Evolutionary conservation across 805 yeast species (phyloP), one percentile per base, ranked within the genome.

Genomic region (Candida verbasci): DNA sequence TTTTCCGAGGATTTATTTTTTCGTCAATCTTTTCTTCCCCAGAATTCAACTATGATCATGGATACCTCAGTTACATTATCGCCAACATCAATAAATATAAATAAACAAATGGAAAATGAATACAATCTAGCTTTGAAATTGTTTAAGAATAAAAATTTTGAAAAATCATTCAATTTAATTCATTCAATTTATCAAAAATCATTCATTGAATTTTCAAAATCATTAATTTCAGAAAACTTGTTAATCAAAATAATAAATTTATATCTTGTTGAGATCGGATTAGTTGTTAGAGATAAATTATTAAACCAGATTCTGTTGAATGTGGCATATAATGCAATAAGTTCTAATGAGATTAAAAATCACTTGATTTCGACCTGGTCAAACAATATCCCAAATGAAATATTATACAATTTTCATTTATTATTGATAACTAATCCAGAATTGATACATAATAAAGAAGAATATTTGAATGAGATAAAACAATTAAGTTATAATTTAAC

Each of bases 101-200:
- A 39, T 25, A 34, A 34, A 34, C 24, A 41, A n/a, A 24, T 49
- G 17, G 50, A 48, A 21, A 41, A 46, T 12, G 44, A 39, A 17
- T 67, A 64, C 41, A 52, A 56, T 34, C 43, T 65, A 31, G 60
- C 72, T 2, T 48, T 62, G 40, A 67, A 67, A 46, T 51, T 50
- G 34, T 67, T 67, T 47, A 53, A 62, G 48, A 65, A 63, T 43
- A 63, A 58, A 46, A 56, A 62, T 43, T 54, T 65, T 28, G 50
- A 43, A 4, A 52, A 55, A 33, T 65, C 71, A 9, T 65, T 49
- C 37, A 52, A 39, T 15, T 42, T 64, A 9, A 43, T 53, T 16
- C 42, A 42, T 31, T 41, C 47, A 29, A 42, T 60, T 22, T 59
- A 58, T 37, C 41, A 40, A 15, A 41, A 40, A 10, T 37, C 53